Evolutionary conservation across 495 filamentous ascomycete genomes (phyloP).

Genomic region (Neurospora sp.): DNA sequence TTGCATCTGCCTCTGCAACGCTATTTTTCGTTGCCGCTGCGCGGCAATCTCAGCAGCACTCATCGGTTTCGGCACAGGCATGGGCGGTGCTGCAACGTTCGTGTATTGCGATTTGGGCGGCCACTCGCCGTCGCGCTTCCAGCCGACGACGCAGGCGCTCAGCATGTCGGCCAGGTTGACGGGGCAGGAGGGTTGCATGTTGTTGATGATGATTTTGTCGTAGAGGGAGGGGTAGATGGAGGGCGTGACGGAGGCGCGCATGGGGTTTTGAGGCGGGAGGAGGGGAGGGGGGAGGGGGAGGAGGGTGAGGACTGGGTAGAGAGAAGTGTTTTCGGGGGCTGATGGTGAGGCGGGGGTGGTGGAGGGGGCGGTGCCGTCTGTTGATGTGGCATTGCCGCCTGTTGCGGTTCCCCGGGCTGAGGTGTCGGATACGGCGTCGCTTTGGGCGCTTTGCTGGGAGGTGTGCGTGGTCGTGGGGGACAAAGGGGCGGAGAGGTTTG

Average conservation of each 20-base stretch:
- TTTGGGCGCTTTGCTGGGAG: constrained; percentile 11
- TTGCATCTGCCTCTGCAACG: constrained; percentile 7
- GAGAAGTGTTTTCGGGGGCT: constrained; percentile 1
- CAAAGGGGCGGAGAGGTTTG: constrained; percentile 11
- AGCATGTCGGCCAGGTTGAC: constrained; percentile 77
- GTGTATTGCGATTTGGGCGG: constrained; percentile 49
- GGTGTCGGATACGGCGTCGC: neutral
- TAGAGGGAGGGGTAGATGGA: constrained; percentile 74
- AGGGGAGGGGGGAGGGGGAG: constrained; percentile 55
- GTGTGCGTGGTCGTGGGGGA: constrained; percentile 11
- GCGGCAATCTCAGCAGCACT: constrained; percentile 21
- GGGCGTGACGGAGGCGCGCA: constrained; percentile 63
- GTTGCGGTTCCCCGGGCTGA: neutral
- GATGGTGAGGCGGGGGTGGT: constrained; percentile 13
- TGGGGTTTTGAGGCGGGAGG: constrained; percentile 54
- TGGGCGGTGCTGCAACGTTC: constrained; percentile 22
- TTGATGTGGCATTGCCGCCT: neutral
- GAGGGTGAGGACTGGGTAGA: constrained; percentile 35
- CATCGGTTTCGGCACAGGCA: neutral
- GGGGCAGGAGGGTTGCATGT: constrained; percentile 68
- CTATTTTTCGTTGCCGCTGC: constrained; percentile 24
- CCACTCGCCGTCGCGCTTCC: constrained; percentile 93
- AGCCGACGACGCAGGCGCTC: constrained; percentile 75
- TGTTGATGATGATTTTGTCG: constrained; percentile 70
- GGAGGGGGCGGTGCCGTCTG: constrained; percentile 1